phyloP scores from a whole-genome alignment of 169 alveolate genomes.

The Plasmodium chabaudi region DNA sequence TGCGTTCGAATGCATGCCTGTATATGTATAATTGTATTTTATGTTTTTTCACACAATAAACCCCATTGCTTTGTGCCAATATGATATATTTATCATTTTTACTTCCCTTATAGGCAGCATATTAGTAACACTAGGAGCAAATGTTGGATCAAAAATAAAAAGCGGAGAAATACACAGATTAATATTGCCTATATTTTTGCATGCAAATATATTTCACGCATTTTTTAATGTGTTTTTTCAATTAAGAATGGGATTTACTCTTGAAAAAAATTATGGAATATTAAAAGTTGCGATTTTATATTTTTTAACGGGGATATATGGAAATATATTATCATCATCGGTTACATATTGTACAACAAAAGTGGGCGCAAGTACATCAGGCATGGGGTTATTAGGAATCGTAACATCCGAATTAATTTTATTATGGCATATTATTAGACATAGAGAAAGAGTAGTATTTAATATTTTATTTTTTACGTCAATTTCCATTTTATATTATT shows the following conservation, averaged over 20 bases:
- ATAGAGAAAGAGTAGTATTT: constrained; percentile 83
- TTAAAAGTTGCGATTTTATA: constrained; percentile 77
- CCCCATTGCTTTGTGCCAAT: background rate
- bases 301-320: constrained; percentile 84
- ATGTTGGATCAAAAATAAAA: constrained; percentile 82
- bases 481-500: constrained; percentile 82
- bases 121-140: constrained; percentile 82
- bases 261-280: constrained; percentile 87
- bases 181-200: constrained; percentile 85
- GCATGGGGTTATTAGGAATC: constrained; percentile 88
- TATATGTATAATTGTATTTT: background rate
- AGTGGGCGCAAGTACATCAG: constrained; percentile 91
- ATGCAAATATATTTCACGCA: constrained; percentile 87
- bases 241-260: constrained; percentile 85
- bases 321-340: constrained; percentile 86
- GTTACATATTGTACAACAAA: constrained; percentile 83
- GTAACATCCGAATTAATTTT: constrained; percentile 87
- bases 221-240: constrained; percentile 88
- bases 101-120: constrained; percentile 72
- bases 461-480: constrained; percentile 84
- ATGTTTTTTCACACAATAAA: background rate
- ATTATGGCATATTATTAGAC: constrained; percentile 86
- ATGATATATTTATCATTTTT: background rate
- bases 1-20: background rate
- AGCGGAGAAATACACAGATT: constrained; percentile 89